Evolutionary conservation across 2,329 filamentous ascomycete genomes (phyloP), one percentile per base, ranked within the genome.

Genomic region (Ophiostoma sp.): DNA sequence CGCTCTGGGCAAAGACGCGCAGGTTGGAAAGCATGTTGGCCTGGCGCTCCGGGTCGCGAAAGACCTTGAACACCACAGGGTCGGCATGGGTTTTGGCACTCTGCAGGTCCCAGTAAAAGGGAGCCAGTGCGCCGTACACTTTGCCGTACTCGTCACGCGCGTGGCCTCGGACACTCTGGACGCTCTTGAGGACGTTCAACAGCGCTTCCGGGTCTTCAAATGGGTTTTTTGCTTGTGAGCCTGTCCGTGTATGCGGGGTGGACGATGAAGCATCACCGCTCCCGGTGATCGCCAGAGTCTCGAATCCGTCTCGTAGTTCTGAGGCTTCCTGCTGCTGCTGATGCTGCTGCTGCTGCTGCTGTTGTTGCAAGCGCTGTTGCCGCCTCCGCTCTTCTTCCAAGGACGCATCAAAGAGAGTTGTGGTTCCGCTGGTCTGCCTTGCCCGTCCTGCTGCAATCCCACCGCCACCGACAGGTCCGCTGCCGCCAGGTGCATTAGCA

Each of bases 81-180:
- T 97, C 90, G 14, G 90, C 86, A 79, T 90, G 92, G 71, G 82
- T 91, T 79, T 83, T 87, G 2, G 89, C 88, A 71, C 82, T 84
- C 47, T 85, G 87, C 58, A 98, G 84, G 76, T 99, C 92, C 72
- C 87, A 86, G 78, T 98, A 99, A 74, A 96, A 94, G 0, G 93
- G 93, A 11, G 89, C 91, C 73, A 99, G 79, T 4, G 91, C 90
- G n/a, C 88, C 89, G 77, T 98, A 96, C 14, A 98, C 83, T 76
- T 90, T 96, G 16, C 90, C 94, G 76, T 93, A 99, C 77, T 98
- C 93, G 73, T 95, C 87, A 70, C 93, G 86, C 62, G 95, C 95
- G 73, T 88, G 86, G 4, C 94, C 95, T 58, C 95, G 85, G 66
- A 96, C 86, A 64, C 94, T 98, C 74, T 84, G 87, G 41, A 88